Conservation (phyloP, 1,284 basidiomycete genomes). For the Cerrena zonata region DNA sequence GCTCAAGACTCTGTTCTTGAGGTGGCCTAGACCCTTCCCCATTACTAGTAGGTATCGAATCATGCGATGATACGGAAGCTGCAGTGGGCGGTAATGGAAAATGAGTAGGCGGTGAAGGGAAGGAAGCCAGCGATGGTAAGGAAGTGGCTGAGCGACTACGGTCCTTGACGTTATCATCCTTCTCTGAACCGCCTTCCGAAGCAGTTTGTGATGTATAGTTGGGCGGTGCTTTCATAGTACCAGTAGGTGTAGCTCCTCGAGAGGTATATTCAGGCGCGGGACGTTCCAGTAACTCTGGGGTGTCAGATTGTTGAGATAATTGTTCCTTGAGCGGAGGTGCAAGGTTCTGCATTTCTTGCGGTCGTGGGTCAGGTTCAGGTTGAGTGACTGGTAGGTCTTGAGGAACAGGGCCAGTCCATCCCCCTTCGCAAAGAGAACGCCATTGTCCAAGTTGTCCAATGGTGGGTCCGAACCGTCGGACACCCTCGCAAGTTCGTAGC, state of each 20-base stretch:
- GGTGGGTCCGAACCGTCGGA: constrained; percentile 57
- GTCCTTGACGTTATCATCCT: neutral
- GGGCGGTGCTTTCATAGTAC: neutral
- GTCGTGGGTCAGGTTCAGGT: constrained; percentile 6
- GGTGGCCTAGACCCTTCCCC: neutral
- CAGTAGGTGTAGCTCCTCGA: constrained; percentile 11
- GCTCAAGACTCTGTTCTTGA: neutral
- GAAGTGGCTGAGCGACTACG: constrained; percentile 18
- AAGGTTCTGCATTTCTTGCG: neutral
- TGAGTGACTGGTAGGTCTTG: constrained; percentile 43
- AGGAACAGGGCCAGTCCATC: constrained; percentile 58
- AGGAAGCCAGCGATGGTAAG: constrained; percentile 61
- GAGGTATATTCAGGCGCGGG: constrained; percentile 24
- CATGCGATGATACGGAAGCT: neutral
- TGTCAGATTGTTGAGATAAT: neutral
- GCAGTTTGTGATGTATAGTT: neutral
- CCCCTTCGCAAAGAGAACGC: constrained; percentile 67
- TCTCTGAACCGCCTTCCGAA: neutral
- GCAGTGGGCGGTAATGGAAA: constrained; percentile 53
- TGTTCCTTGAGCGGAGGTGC: neutral
- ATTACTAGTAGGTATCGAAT: neutral
- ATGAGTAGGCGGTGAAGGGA: constrained; percentile 65
- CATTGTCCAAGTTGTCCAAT: constrained; percentile 67
- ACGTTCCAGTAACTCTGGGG: neutral
- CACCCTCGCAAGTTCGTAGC: constrained; percentile 63